phyloP scores from a whole-genome alignment of 352 stramenopile genomes.

The Phytopythium cucurbitacearum region DNA sequence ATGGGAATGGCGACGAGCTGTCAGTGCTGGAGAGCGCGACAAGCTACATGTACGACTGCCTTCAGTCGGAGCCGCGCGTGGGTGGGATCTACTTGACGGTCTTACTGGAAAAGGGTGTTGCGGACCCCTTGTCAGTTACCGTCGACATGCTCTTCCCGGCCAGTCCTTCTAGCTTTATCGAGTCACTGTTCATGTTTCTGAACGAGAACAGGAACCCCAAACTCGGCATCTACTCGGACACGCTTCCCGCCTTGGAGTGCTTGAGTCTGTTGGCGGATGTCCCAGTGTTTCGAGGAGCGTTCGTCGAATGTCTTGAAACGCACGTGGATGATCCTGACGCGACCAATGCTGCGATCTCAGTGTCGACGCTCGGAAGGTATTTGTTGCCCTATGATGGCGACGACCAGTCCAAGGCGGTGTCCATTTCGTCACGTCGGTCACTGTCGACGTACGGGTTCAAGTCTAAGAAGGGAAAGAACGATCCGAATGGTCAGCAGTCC shows the following conservation, averaged over 20 bases:
- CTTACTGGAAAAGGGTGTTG: constrained; percentile 51
- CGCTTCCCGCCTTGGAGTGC: constrained; percentile 63
- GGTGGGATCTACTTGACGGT: constrained; percentile 70
- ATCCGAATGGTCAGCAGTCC: constrained; percentile 20
- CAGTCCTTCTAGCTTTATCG: constrained; percentile 52
- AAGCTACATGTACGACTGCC: constrained; percentile 80
- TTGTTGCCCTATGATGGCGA: constrained; percentile 65
- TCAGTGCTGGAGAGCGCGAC: constrained; percentile 65
- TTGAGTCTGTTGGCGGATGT: constrained; percentile 68
- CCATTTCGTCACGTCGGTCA: constrained; percentile 72
- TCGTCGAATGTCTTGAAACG: constrained; percentile 63
- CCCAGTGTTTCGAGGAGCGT: constrained; percentile 40
- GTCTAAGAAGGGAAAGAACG: constrained; percentile 29
- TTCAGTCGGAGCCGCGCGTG: constrained; percentile 62
- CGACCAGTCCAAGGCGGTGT: constrained; percentile 46
- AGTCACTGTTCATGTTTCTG: constrained; percentile 68
- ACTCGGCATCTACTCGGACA: constrained; percentile 74
- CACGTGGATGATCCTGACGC: constrained; percentile 56
- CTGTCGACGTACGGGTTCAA: constrained; percentile 77
- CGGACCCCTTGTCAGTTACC: constrained; percentile 35
- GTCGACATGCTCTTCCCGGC: constrained; percentile 49
- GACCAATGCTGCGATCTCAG: constrained; percentile 65
- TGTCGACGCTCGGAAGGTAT: constrained; percentile 71
- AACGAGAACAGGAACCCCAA: constrained; percentile 76
- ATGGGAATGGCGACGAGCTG: constrained; percentile 42